Evolutionary conservation across 306 rosid species (phyloP).

Genomic region (Glycyrrhiza uralensis): DNA sequence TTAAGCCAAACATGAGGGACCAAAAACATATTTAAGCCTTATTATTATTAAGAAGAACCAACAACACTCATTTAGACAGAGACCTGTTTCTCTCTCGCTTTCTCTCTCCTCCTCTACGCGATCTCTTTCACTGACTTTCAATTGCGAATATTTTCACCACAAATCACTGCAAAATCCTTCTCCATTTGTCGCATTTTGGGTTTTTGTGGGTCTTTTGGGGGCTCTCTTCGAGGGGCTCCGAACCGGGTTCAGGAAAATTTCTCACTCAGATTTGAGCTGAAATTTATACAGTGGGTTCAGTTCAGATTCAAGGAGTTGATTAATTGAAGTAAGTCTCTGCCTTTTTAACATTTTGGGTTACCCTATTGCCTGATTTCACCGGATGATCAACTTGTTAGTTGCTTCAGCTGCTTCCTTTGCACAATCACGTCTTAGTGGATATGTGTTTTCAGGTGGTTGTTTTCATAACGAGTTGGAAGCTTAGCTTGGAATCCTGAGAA

Average conservation of each 20-base stretch:
- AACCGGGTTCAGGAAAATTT: constrained; percentile 25
- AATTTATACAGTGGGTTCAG: constrained; percentile 37
- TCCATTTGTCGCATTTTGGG: constrained; percentile 39
- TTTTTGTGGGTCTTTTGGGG: constrained; percentile 33
- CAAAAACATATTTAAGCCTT: too few relatives aligned
- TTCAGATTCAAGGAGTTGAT: constrained; percentile 50
- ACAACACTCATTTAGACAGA: constrained; percentile 38
- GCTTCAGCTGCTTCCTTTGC: constrained; percentile 32
- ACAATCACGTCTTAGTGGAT: constrained; percentile 49
- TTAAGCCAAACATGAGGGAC: too few relatives aligned
- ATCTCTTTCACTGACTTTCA: constrained; percentile 56
- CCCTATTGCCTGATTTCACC: constrained; percentile 32
- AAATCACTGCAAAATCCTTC: constrained; percentile 46
- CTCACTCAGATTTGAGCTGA: constrained; percentile 53
- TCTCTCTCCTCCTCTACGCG: constrained; percentile 45
- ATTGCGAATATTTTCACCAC: constrained; percentile 39
- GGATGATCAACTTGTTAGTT: constrained; percentile 32
- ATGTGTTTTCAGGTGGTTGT: constrained; percentile 46
- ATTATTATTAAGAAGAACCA: constrained; percentile 31
- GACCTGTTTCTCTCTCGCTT: constrained; percentile 18
- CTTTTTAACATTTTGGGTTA: constrained; percentile 28
- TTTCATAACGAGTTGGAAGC: constrained; percentile 31
- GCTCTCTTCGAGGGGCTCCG: constrained; percentile 26
- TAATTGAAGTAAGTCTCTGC: constrained; percentile 42
- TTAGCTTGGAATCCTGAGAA: constrained; percentile 33